These are phyloP conservation scores for Nicotiana knightiana DNA, from an alignment of 257 asterid species.

Conservation along the genomic window DNA sequence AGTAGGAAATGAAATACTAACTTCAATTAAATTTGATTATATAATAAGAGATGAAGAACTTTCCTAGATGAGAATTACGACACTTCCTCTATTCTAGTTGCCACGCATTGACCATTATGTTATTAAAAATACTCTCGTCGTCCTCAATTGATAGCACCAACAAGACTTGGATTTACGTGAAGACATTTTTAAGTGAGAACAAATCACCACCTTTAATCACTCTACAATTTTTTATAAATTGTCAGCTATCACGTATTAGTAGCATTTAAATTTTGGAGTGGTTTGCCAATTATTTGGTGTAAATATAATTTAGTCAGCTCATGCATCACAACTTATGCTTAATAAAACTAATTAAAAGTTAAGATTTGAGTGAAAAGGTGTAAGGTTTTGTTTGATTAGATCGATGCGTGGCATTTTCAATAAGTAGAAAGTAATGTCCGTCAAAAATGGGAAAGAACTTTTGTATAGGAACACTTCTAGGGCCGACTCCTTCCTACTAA, in stretches of 20 bases:
- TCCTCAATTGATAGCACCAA: neutral
- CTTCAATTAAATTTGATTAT: neutral
- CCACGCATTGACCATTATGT: neutral
- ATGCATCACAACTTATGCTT: slow-evolving; percentile 5
- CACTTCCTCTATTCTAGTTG: neutral
- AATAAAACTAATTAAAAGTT: neutral
- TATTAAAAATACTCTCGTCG: neutral
- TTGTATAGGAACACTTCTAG: neutral
- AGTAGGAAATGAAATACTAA: too few species aligned
- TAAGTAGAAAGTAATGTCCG: neutral
- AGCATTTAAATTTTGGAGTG: slow-evolving; percentile 1
- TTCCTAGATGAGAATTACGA: neutral
- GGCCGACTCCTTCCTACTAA: neutral
- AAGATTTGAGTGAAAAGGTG: neutral
- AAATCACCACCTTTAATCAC: neutral
- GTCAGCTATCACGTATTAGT: neutral
- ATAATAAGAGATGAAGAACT: neutral
- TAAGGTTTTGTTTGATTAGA: neutral
- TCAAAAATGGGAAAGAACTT: too few species aligned
- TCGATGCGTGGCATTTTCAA: neutral
- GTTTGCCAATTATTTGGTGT: slow-evolving; percentile 17
- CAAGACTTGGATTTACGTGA: neutral
- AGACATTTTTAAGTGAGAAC: neutral
- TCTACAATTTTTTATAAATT: neutral
- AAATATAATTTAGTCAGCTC: neutral